These are phyloP conservation scores for Jimgerdemannia flammicorona DNA, from an alignment of 192 early-diverging fungal genomes.

Conservation along the genomic window DNA sequence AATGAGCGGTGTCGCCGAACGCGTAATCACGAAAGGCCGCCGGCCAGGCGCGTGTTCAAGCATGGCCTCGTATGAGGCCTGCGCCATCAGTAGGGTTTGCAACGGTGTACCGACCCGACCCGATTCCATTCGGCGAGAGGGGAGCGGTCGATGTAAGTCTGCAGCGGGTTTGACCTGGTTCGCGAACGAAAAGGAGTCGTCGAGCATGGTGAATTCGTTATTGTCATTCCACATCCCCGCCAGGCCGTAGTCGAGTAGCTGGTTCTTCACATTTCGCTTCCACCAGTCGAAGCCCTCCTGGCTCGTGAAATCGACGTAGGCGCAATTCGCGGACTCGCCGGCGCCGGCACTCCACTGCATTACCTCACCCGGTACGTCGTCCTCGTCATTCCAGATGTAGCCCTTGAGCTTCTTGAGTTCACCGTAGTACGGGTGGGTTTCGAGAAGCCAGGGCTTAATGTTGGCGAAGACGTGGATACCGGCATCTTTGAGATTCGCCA, in stretches of 20 bases:
- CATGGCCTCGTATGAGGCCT: conserved; percentile 54
- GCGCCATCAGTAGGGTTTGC: too few relatives aligned
- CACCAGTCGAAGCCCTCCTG: conserved; percentile 42
- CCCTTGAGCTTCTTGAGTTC: conserved; percentile 26
- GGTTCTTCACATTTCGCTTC: conserved; percentile 40
- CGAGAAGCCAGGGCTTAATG: conserved; percentile 58
- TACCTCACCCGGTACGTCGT: conserved; percentile 25
- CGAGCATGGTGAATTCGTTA: conserved; percentile 37
- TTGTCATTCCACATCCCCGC: conserved; percentile 60
- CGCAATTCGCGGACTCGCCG: conserved; percentile 36
- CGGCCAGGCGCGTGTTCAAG: conserved; percentile 21
- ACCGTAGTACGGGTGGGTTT: conserved; percentile 47
- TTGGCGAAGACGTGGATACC: conserved; percentile 57
- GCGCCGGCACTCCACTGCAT: conserved; percentile 49
- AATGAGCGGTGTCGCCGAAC: conserved; percentile 40
- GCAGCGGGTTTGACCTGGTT: conserved; percentile 30
- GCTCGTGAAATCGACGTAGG: conserved; percentile 57
- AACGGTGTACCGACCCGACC: conserved; percentile 44
- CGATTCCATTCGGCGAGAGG: conserved; percentile 9
- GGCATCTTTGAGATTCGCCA: conserved; percentile 20
- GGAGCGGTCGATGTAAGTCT: conserved; percentile 9
- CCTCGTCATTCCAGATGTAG: conserved; percentile 32
- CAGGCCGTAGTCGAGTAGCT: conserved; percentile 44
- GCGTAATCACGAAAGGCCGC: conserved; percentile 53
- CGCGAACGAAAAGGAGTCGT: conserved; percentile 37